Base-by-base conservation (phyloP, 805 yeast genomes). In the Metschnikowia similis region DNA sequence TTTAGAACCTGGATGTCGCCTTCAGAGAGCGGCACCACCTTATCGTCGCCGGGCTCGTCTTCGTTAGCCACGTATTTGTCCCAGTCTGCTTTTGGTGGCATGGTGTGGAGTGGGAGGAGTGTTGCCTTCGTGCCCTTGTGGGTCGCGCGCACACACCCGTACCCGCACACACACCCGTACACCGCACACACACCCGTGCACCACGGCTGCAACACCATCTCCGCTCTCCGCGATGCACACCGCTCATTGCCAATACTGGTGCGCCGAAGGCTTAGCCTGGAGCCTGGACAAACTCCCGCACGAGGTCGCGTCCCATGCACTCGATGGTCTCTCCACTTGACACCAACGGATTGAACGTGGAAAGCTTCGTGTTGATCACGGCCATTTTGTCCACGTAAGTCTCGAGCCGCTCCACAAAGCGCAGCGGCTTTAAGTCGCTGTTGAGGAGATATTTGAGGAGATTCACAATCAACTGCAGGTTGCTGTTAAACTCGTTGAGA, bases 31-130 rank as follows among this genome's bases (percentile, higher is more conserved):
- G 99, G 99, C 37, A 80, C 82, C 58, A 87, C 84, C 58, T 89
- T 84, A 51, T 84, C 89, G 47, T 76, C 74, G 48, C 74, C 75
- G 50, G 77, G 84, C 35, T 77, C 84, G 6, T 77, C 82, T 57
- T 87, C 97, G 41, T 75, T 78, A 46, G 94, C 86, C 66, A 84
- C 85, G 71, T 89, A 89, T 69, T 94, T 94, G 66, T 95, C 99
- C 99, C 99, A 94, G 69, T 94, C 96, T 50, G 90, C 94, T 76
- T 90, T 94, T 59, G 97, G 96, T 54, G 97, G 91, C 97, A 91
- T 91, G 56, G 47, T 59, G 32, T 35, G 30, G 8, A 30, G 26
- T 10, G 16, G 27, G 28, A 3, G 28, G 8, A n/a, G 16, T 21
- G 34, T 41, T 41, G 44, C 44, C 44, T 41, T 41, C 45, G 45